These are phyloP conservation scores for Xylogone sp. DNA, from an alignment of 2,329 filamentous ascomycete species.

Conservation along the genomic window DNA sequence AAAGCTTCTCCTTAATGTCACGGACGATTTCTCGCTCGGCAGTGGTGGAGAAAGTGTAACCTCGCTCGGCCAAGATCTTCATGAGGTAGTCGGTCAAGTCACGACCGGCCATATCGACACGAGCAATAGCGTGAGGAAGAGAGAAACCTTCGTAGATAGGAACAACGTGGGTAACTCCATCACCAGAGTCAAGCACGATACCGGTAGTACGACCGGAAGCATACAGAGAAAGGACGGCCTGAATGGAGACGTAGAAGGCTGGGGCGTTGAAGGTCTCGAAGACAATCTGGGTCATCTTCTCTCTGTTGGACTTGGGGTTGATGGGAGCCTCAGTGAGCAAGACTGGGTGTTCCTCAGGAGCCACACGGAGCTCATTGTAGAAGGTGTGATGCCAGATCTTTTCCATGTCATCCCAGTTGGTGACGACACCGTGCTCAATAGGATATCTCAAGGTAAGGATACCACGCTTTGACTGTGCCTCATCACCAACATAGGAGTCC, in stretches of 20 bases:
- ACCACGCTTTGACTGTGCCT: constrained; percentile 99
- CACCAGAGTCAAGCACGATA: constrained; percentile 99
- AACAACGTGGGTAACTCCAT: constrained; percentile 99
- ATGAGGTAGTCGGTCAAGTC: constrained; percentile 99
- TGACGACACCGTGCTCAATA: constrained; percentile 99
- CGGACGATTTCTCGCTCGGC: constrained; percentile 99
- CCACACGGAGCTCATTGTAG: constrained; percentile 99
- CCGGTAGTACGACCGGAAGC: constrained; percentile 99
- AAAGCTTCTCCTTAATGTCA: constrained; percentile 99
- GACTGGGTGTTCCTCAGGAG: constrained; percentile 99
- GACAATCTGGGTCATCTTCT: constrained; percentile 99
- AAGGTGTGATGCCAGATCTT: constrained; percentile 99
- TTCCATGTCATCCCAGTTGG: constrained; percentile 99
- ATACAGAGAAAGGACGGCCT: constrained; percentile 98
- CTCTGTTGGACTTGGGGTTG: constrained; percentile 99
- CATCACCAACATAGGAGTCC: constrained; percentile 99
- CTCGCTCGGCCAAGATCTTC: constrained; percentile 99
- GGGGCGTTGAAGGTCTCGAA: constrained; percentile 99
- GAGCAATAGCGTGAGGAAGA: constrained; percentile 98
- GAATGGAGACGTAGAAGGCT: constrained; percentile 99
- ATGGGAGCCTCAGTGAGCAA: constrained; percentile 98
- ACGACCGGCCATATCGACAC: constrained; percentile 99
- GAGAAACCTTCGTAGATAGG: constrained; percentile 99
- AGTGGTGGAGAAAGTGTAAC: constrained; percentile 99
- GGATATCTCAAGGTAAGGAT: constrained; percentile 99